Conservation (phyloP, 2,329 filamentous ascomycete species). For the Mycosphaerelloides madeirae region DNA sequence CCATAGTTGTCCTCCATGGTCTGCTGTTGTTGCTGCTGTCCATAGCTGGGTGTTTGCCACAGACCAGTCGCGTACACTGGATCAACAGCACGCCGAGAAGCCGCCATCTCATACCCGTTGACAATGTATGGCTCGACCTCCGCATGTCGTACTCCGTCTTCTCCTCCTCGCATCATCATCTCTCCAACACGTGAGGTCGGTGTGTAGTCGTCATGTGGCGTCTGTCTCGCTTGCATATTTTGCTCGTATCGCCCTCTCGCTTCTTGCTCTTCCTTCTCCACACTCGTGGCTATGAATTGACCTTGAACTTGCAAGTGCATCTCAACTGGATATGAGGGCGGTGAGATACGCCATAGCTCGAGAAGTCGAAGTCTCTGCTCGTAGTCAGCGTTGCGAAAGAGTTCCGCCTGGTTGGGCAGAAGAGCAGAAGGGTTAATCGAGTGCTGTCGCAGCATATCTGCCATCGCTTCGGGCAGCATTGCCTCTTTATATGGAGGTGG, state of each 20-base stretch:
- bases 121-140: constrained; percentile 76
- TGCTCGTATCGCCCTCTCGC: constrained; percentile 55
- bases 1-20: constrained; percentile 66
- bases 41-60: constrained; percentile 36
- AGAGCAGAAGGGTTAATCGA: constrained; percentile 66
- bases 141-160: constrained; percentile 15
- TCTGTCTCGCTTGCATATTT: constrained; percentile 21
- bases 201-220: constrained; percentile 26
- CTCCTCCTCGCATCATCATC: constrained; percentile 6
- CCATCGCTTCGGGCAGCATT: constrained; percentile 26
- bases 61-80: constrained; percentile 56
- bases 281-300: constrained; percentile 55
- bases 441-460: constrained; percentile 55
- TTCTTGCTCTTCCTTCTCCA: constrained; percentile 52
- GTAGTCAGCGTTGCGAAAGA: constrained; percentile 71
- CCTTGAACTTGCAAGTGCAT: constrained; percentile 40
- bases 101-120: constrained; percentile 68
- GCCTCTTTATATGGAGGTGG: constrained; percentile 29
- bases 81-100: constrained; percentile 60
- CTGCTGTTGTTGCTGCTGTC: constrained; percentile 22
- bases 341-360: constrained; percentile 80
- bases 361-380: constrained; percentile 70
- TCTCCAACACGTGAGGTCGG: constrained; percentile 25
- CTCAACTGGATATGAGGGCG: constrained; percentile 52
- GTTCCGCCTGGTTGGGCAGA: constrained; percentile 67